These are phyloP conservation scores for Aristolochia californica DNA, from an alignment of 164 flowering plant species.

Conservation along the genomic window DNA sequence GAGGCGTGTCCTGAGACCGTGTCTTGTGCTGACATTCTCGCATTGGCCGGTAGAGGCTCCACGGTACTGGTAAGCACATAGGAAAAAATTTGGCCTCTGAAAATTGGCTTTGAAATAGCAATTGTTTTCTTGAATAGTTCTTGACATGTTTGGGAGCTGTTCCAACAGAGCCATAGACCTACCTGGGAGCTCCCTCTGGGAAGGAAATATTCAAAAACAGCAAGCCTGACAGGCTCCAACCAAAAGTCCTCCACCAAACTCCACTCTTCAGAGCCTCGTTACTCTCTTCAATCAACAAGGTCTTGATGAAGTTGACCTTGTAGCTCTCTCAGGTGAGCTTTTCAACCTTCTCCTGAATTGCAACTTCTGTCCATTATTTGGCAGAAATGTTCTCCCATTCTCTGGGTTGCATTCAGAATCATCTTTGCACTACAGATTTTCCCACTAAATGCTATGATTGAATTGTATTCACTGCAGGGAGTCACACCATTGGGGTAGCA, in stretches of 20 bases:
- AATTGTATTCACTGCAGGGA: conserved; percentile 31
- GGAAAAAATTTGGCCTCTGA: background rate
- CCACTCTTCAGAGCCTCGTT: conserved; percentile 59
- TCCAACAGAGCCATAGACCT: conserved; percentile 72
- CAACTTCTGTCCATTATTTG: background rate
- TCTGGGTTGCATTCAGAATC: background rate
- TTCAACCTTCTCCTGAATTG: background rate
- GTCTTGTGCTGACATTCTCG: conserved; percentile 91
- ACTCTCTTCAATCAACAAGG: conserved; percentile 64
- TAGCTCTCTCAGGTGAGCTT: conserved; percentile 69
- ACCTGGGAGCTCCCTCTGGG: conserved; percentile 84
- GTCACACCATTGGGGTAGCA: conserved; percentile 81
- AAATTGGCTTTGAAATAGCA: background rate
- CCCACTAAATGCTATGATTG: too few species aligned
- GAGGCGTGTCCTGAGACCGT: conserved; percentile 69
- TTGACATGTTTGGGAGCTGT: background rate
- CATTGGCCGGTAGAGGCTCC: conserved; percentile 76
- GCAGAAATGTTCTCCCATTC: too few species aligned
- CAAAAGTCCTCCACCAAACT: conserved; percentile 71
- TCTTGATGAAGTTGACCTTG: conserved; percentile 69
- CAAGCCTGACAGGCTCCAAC: conserved; percentile 61
- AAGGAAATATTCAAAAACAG: conserved; percentile 79
- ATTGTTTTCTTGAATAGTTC: background rate
- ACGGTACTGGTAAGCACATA: conserved; percentile 47
- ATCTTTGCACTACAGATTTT: too few species aligned